Evolutionary conservation across 2,329 filamentous ascomycete genomes (phyloP).

Genomic region (Neopestalotiopsis clavispora): DNA sequence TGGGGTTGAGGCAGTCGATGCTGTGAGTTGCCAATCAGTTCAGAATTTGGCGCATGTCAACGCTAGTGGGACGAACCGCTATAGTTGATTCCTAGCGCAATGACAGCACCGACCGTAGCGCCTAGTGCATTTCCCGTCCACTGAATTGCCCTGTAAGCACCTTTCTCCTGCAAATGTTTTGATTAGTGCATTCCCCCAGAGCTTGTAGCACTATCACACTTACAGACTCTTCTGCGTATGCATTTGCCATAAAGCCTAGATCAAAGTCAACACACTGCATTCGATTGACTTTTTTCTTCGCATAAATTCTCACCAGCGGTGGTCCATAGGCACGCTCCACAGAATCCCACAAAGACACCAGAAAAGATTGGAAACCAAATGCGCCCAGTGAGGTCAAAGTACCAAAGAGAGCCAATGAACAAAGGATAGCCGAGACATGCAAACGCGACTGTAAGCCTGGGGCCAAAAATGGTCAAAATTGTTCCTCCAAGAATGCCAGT

Average conservation of each 20-base stretch:
- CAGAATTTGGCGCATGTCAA: neutral
- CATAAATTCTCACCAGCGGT: neutral
- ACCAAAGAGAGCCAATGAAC: neutral
- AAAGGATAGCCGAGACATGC: neutral
- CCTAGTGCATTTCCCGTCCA: neutral
- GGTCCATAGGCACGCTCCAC: neutral
- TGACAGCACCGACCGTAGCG: neutral
- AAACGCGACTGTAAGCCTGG: neutral
- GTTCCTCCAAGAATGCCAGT: neutral
- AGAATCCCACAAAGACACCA: neutral
- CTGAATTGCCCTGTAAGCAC: neutral
- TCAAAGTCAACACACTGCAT: neutral
- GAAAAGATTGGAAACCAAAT: neutral
- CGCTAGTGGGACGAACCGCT: neutral
- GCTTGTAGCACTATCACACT: neutral
- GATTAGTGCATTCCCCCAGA: neutral
- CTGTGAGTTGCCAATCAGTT: neutral
- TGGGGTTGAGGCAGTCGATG: neutral
- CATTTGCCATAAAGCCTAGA: neutral
- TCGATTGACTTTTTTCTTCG: neutral
- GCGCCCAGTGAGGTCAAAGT: neutral
- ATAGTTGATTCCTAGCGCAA: neutral
- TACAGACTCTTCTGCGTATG: neutral
- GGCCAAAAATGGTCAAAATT: neutral
- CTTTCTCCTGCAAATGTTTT: neutral